Percentiles rank a stretch among this genome's conserved stretches.
phyloP scores from a whole-genome alignment of 192 early-diverging fungal species.

The Pilaira anomala region DNA sequence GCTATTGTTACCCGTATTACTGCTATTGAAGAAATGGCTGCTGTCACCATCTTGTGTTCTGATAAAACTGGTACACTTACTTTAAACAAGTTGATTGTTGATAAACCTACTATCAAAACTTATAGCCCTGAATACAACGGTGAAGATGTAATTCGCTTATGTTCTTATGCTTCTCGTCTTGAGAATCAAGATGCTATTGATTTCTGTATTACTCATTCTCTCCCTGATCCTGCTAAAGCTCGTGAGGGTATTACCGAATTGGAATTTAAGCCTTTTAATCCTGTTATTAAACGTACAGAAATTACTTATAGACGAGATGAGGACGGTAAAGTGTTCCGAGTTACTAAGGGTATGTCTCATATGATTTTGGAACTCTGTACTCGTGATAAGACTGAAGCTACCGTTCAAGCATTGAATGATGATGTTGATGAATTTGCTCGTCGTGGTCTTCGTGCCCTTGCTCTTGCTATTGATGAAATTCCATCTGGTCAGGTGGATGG shows the following conservation, averaged over 20 bases:
- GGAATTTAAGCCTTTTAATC: constrained; percentile 73
- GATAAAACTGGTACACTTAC: constrained; percentile 97
- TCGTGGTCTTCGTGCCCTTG: constrained; percentile 73
- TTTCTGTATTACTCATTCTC: constrained; percentile 67
- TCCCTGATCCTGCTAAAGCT: constrained; percentile 53
- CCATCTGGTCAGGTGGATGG: constrained; percentile 57
- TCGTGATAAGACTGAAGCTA: constrained; percentile 60
- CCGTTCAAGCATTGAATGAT: constrained; percentile 40
- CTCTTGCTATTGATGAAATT: constrained; percentile 67
- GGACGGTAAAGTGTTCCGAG: constrained; percentile 63
- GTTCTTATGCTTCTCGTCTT: constrained; percentile 70
- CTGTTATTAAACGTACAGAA: constrained; percentile 73
- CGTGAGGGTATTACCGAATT: constrained; percentile 65
- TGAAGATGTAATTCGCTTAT: constrained; percentile 62
- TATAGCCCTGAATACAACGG: constrained; percentile 56
- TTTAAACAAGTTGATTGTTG: constrained; percentile 75
- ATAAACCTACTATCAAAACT: constrained; percentile 62
- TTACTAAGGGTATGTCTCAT: constrained; percentile 75
- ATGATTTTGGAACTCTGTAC: constrained; percentile 69
- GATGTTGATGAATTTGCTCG: constrained; percentile 67
- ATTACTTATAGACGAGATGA: constrained; percentile 60
- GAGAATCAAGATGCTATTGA: constrained; percentile 82
- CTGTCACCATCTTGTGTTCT: constrained; percentile 80
- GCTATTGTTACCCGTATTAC: constrained; percentile 77
- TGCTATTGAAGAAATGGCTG: constrained; percentile 75